A percentile compares a stretch with the other conserved stretches of the same genome.
Evolutionary conservation across 257 asterid genomes (phyloP).

Genomic region (Primulina eburnea): DNA sequence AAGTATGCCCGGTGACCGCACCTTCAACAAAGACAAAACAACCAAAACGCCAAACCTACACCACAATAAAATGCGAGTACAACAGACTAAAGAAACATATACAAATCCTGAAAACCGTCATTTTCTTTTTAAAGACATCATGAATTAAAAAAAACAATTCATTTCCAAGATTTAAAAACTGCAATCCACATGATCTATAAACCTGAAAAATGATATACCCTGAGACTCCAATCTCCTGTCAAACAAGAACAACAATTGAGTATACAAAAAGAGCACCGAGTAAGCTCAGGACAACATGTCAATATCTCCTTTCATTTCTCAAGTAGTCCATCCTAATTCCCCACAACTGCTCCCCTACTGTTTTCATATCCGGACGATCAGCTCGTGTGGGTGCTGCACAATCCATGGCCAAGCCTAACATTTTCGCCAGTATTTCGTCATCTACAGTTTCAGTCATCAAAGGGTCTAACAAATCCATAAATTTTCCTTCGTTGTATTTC

Average conservation of each 20-base stretch:
- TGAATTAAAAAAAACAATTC: neutral
- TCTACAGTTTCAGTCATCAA: slow-evolving; percentile 50
- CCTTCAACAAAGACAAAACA: too few relatives aligned
- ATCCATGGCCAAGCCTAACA: slow-evolving; percentile 72
- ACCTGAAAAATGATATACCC: slow-evolving; percentile 3
- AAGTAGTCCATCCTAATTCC: slow-evolving; percentile 78
- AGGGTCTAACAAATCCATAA: slow-evolving; percentile 70
- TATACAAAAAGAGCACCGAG: slow-evolving; percentile 2
- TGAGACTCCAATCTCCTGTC: neutral
- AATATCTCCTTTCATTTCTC: slow-evolving; percentile 47
- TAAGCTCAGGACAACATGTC: slow-evolving; percentile 4
- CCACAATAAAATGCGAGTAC: neutral
- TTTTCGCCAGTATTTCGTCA: slow-evolving; percentile 52
- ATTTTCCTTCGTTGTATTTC: slow-evolving; percentile 54
- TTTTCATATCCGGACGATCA: slow-evolving; percentile 91
- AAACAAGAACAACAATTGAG: slow-evolving; percentile 13
- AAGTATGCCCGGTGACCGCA: too few relatives aligned
- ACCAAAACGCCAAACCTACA: too few relatives aligned
- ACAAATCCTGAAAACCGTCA: too few relatives aligned
- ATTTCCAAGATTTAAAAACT: neutral
- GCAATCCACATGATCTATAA: neutral
- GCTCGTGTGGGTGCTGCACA: slow-evolving; percentile 89
- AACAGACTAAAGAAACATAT: neutral
- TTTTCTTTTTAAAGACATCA: neutral
- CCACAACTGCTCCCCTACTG: slow-evolving; percentile 80